Base-by-base conservation (phyloP, 2,329 filamentous ascomycete genomes). In the Trichoderma gracile region DNA sequence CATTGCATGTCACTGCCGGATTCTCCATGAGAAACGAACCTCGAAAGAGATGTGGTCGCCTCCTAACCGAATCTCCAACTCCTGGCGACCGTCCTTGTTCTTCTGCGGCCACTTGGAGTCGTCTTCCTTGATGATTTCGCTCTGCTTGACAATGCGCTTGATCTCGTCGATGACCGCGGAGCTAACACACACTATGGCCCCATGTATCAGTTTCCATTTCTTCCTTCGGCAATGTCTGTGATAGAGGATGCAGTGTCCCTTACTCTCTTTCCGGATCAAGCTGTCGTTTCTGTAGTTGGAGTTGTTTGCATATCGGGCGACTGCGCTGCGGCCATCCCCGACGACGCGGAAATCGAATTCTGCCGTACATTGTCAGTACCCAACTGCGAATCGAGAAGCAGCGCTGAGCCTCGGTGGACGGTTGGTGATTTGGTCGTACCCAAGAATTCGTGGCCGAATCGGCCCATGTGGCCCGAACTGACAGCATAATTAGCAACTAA, bases 201-300 rank as follows among this genome's bases (percentile, higher is more conserved):
- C 33, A 30, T 27, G 47, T 49, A 54, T 27, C 33, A 38, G 33
- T 21, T 55, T 65, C 23, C 19, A 5, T 14, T 14, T 57, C 23
- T 5, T 19, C 3, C 56, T 3, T 27, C 2, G 15, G 21, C 21
- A 19, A 38, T 38, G 2, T 43, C 15, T 43, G 19, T 45, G 30
- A 17, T 15, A 4, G 30, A 25, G 23, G 50, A 25, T 14, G 27
- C 19, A 25, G n/a, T 12, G 40, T 33, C 55, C 78, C 93, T 71
- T 82, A 97, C 95, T 99, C 82, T 99, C 95, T 93, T 99, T 99
- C 69, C 95, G 90, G 75, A 99, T 99, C 71, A 99, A 82, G 68
- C 93, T 97, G 77, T 99, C 95, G 79, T 99, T 99, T 74, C 95
- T 89, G 80, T 99, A 99, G 80, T 99, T 99, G 65, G 94, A 98